Base-by-base conservation (phyloP, 345 rosid species). In the Anacardium occidentale region DNA sequence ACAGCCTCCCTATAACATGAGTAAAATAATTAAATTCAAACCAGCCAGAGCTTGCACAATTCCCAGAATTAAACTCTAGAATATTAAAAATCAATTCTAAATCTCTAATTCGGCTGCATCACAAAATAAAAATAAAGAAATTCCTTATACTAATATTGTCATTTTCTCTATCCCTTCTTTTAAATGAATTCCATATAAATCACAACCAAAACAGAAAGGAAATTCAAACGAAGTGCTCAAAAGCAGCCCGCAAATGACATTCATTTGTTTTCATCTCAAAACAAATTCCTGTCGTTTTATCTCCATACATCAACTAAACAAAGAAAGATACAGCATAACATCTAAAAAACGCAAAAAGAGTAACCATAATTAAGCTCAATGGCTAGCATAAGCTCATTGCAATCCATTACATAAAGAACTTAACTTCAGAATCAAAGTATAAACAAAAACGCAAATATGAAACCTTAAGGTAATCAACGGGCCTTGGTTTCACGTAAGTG, bases 401-500 rank as follows among this genome's bases (percentile, higher is more conserved):
- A 24, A 32, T 54, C 13, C 52, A 37, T 29, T 14, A 37, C 10
- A 40, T 15, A 56, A 2, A 55, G 2, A 42, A 11, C 25, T 34
- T 7, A 37, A 54, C 50, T 37, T 5, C 50, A 32, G n/a, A 22
- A 44, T 37, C 34, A 54, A 40, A 15, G 7, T 7, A 20, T 7
- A 2, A 69, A 32, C n/a, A n/a, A n/a, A 32, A 52, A 26, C 7
- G 13, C 50, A 25, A 20, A n/a, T 29, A 54, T 25, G 57, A 29
- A 79, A 86, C 89, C 88, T 81, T 81, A 77, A 68, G 79, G 71
- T 32, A 14, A 37, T 62, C 71, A 67, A 82, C 76, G 26, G 66
- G 80, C 71, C 76, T 82, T 21, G 79, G 71, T 17, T 82, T 57
- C 10, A 81, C 74, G 67, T 66, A 68, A 48, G 80, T 63, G 78